Base-by-base conservation (phyloP, 768 basidiomycete species). In the Suillus bovinus region DNA sequence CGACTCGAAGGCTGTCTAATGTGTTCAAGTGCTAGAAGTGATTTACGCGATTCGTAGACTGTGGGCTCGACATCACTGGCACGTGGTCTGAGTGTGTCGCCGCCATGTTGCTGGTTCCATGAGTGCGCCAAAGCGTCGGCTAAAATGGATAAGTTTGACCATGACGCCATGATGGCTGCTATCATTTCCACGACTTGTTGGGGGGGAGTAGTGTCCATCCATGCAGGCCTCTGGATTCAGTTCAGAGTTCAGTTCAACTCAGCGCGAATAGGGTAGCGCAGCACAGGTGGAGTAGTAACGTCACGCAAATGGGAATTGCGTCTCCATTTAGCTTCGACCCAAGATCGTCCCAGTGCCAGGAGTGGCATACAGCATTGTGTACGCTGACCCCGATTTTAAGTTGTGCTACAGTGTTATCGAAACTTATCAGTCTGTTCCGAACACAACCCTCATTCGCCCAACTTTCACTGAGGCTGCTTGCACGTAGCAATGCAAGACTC, bases 51-150 rank as follows among this genome's bases (percentile, higher is more conserved):
- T 22, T 46, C 5, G 16, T 3, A 13, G 50, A 20, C 9, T 31
- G 50, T 27, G 24, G 46, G 42, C 24, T 24, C 22, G 14, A 17
- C 7, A 27, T 17, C 3, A 27, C 33, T 38, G 5, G 10, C 55
- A 56, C 55, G 55, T 56, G 55, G n/a, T 52, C 20, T 13, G 20
- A 33, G 13, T 16, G 29, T n/a, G 16, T 27, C 16, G 10, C 55
- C 36, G 55, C 55, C 55, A 39, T 56, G 24, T 27, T 56, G 55
- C 24, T 56, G 55, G 34, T 17, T 38, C 36, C 33, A 34, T 56
- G 24, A 20, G 55, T 27, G 55, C 55, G 55, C 55, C 55, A 56
- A 39, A 24, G 3, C 11, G 36, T 36, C 55, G 55, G 54, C 16
- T 29, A 29, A 24, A 54, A 55, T 5, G 16, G 24, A 6, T 8